phyloP scores from a whole-genome alignment of 2,329 filamentous ascomycete genomes.

The Cercospora zeina region DNA sequence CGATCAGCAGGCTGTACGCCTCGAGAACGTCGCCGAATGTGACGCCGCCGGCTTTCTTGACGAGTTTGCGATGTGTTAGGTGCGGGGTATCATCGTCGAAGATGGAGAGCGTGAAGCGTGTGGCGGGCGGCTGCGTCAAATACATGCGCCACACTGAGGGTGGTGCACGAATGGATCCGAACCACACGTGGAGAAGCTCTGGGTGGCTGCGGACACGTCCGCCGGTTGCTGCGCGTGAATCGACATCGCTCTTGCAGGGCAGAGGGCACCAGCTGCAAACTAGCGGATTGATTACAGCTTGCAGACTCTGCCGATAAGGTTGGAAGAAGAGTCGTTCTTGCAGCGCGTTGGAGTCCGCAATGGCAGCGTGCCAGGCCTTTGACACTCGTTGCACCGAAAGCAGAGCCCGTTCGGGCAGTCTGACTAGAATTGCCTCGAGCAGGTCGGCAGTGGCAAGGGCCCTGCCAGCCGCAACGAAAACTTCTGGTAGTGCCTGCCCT shows the following conservation, averaged over 20 bases:
- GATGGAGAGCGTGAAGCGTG: background rate
- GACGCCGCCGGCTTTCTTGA: slow-evolving; percentile 3
- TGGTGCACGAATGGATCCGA: slow-evolving; percentile 12
- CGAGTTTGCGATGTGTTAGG: background rate
- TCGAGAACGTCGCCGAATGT: slow-evolving; percentile 7
- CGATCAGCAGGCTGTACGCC: slow-evolving; percentile 1
- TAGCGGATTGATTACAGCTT: slow-evolving; percentile 6
- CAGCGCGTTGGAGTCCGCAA: background rate
- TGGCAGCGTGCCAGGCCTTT: slow-evolving; percentile 8
- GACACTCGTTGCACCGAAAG: slow-evolving; percentile 10
- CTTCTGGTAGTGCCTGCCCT: background rate
- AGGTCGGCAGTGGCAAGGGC: slow-evolving; percentile 23
- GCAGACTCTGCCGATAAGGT: background rate
- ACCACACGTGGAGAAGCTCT: background rate
- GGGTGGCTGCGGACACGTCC: background rate
- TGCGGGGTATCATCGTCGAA: background rate
- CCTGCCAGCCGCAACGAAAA: slow-evolving; percentile 1
- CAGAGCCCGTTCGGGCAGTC: slow-evolving; percentile 7
- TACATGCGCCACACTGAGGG: slow-evolving; percentile 12
- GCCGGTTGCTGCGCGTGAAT: slow-evolving; percentile 1
- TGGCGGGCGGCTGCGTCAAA: slow-evolving; percentile 10
- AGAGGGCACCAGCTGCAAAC: background rate
- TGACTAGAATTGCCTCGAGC: slow-evolving; percentile 21
- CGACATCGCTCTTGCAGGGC: background rate
- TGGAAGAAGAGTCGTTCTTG: slow-evolving; percentile 17